These are phyloP conservation scores for Apiosordaria backusii DNA, from an alignment of 495 filamentous ascomycete genomes.

Conservation along the genomic window DNA sequence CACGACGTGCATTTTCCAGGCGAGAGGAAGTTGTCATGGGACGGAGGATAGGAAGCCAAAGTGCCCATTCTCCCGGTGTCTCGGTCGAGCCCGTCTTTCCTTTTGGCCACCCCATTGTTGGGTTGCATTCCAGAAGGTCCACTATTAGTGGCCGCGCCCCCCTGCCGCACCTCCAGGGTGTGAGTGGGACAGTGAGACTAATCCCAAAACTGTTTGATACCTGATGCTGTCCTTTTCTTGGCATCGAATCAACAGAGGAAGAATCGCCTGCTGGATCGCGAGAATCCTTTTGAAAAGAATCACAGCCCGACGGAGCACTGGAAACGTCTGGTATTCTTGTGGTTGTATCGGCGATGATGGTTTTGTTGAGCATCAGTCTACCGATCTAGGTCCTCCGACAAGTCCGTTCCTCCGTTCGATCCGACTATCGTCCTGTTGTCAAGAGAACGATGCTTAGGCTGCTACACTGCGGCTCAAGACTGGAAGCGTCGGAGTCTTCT, in stretches of 20 bases:
- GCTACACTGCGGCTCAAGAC: background rate
- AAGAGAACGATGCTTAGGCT: background rate
- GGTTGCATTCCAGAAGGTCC: background rate
- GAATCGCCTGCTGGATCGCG: background rate
- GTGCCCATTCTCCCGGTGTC: background rate
- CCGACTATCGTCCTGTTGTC: background rate
- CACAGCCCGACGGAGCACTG: background rate
- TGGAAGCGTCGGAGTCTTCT: background rate
- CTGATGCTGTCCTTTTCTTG: background rate
- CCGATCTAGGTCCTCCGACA: background rate
- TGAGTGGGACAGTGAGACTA: background rate
- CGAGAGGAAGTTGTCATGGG: background rate
- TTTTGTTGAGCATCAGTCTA: background rate
- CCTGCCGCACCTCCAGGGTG: background rate
- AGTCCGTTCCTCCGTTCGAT: background rate
- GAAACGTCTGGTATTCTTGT: background rate
- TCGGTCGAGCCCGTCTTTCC: background rate
- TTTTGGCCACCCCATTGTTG: background rate
- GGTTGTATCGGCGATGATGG: background rate
- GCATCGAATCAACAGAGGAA: background rate
- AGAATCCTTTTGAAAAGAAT: background rate
- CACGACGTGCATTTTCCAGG: background rate
- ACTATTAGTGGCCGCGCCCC: background rate
- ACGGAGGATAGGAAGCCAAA: background rate
- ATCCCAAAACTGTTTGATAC: background rate